Evolutionary conservation across 805 yeast species (phyloP).

Genomic region (Nakazawaea pomicola): DNA sequence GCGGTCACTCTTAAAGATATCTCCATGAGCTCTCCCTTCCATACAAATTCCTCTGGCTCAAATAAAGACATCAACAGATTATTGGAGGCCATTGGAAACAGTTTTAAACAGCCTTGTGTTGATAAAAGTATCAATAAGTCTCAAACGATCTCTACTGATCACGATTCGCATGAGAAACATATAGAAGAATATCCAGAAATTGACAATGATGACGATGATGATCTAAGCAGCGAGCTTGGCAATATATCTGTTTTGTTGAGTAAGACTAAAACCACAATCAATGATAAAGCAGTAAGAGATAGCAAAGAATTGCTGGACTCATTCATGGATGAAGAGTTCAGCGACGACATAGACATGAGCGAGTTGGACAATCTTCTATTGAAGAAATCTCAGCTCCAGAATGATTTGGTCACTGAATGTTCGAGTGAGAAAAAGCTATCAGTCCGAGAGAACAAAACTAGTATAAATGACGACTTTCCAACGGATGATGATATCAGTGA

Average conservation of each 20-base stretch:
- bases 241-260: slow-evolving; percentile 5
- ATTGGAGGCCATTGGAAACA: slow-evolving; percentile 12
- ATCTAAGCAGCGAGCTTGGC: slow-evolving; percentile 9
- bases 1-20: background rate
- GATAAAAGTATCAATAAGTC: background rate
- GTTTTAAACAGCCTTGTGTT: slow-evolving; percentile 3
- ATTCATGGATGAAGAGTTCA: slow-evolving; percentile 17
- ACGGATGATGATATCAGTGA: slow-evolving; percentile 7
- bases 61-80: slow-evolving; percentile 12
- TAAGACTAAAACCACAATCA: background rate
- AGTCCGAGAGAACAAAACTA: background rate
- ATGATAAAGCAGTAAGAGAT: background rate
- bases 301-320: background rate
- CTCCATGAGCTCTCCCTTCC: slow-evolving; percentile 1
- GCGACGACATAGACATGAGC: slow-evolving; percentile 27
- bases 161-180: background rate
- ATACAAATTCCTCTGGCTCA: slow-evolving; percentile 15
- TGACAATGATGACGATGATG: slow-evolving; percentile 3
- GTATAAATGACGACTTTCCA: background rate
- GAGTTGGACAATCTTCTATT: slow-evolving; percentile 20
- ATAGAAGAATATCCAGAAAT: no score
- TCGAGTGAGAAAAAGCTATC: no score
- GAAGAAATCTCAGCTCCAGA: slow-evolving; percentile 5
- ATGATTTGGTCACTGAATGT: no score
- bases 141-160: background rate